phyloP scores from a whole-genome alignment of 805 yeast genomes.

The Yarrowia sp. region DNA sequence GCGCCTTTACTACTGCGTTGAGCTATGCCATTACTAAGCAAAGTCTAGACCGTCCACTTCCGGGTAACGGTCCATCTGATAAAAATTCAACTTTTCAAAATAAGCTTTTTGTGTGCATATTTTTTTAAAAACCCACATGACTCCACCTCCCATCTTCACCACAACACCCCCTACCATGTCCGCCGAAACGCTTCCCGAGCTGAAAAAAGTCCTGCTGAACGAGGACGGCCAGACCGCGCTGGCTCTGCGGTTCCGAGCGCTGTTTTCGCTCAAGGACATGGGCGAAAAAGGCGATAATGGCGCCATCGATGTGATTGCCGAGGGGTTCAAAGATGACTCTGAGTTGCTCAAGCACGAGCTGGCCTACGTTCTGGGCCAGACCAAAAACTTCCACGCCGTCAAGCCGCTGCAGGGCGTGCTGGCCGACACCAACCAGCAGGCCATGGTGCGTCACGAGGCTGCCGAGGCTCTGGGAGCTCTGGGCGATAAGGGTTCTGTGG shows the following conservation, averaged over 20 bases:
- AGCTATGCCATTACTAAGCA: too few species aligned
- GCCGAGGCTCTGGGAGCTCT: constrained; percentile 98
- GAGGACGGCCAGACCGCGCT: constrained; percentile 68
- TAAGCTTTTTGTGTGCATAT: too few species aligned
- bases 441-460: constrained; percentile 99
- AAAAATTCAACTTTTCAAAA: too few species aligned
- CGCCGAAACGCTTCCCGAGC: constrained; percentile 37
- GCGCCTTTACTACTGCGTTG: too few species aligned
- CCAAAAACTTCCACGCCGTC: constrained; percentile 80
- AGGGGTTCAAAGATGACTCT: constrained; percentile 77
- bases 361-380: constrained; percentile 96
- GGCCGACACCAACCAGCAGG: constrained; percentile 64
- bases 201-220: constrained; percentile 48
- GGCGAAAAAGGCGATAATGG: constrained; percentile 73
- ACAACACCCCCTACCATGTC: neutral
- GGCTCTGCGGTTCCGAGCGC: constrained; percentile 90
- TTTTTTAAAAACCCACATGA: too few species aligned
- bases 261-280: constrained; percentile 84
- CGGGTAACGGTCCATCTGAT: too few species aligned
- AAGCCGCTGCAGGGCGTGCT: constrained; percentile 77
- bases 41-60: too few species aligned
- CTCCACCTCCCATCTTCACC: too few species aligned
- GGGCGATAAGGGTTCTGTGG: constrained; percentile 78
- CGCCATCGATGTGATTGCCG: constrained; percentile 85
- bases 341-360: constrained; percentile 97